These are phyloP conservation scores for Globisporangium parvum DNA, from an alignment of 352 stramenopile species.

Conservation along the genomic window DNA sequence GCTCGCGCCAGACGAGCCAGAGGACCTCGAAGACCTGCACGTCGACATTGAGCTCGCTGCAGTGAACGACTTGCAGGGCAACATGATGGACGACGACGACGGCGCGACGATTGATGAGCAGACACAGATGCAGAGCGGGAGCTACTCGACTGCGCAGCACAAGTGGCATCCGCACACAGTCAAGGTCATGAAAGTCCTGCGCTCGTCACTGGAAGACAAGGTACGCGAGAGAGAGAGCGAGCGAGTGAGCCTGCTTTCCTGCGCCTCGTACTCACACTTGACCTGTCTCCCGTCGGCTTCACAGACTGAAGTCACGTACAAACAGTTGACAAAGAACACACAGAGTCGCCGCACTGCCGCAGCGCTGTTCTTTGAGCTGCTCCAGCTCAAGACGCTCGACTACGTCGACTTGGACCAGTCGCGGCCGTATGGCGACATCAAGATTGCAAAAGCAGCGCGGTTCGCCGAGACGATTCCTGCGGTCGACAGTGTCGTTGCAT, in stretches of 20 bases:
- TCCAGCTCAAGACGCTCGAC: slow-evolving; percentile 97
- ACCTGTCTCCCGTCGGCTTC: neutral
- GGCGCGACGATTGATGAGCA: slow-evolving; percentile 17
- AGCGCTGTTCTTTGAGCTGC: slow-evolving; percentile 95
- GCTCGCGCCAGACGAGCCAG: slow-evolving; percentile 33
- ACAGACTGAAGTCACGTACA: slow-evolving; percentile 74
- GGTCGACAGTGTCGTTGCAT: slow-evolving; percentile 45
- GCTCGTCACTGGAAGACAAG: slow-evolving; percentile 69
- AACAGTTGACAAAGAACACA: slow-evolving; percentile 79
- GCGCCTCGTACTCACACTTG: neutral
- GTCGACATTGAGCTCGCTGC: slow-evolving; percentile 79
- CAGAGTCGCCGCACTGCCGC: slow-evolving; percentile 86
- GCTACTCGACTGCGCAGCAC: slow-evolving; percentile 62
- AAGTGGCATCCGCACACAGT: slow-evolving; percentile 98
- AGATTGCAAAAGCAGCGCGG: slow-evolving; percentile 63
- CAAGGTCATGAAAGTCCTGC: slow-evolving; percentile 91
- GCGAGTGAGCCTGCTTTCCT: no score
- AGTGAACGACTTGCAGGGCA: slow-evolving; percentile 71
- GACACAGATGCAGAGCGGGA: slow-evolving; percentile 13
- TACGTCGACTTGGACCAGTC: slow-evolving; percentile 94
- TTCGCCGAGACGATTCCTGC: slow-evolving; percentile 78
- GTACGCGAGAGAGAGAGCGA: no score
- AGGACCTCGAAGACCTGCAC: slow-evolving; percentile 58
- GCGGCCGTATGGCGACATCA: slow-evolving; percentile 93
- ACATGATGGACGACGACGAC: slow-evolving; percentile 26